Conservation (phyloP, 805 yeast species). For the Starmerella scarabaei region DNA sequence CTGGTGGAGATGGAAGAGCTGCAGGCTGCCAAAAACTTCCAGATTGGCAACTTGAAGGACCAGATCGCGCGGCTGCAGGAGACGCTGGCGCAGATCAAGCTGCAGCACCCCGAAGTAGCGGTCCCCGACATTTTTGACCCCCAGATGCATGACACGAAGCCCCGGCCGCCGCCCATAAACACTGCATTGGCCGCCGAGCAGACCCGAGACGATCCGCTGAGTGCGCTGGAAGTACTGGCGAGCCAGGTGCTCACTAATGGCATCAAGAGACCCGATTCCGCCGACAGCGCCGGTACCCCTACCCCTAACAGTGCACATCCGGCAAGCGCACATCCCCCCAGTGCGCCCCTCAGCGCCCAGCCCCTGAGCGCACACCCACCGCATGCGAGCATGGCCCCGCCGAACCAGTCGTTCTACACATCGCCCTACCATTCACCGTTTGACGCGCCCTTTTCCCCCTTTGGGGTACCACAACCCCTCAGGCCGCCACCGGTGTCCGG, state of each 20-base stretch:
- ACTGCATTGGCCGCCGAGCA: constrained; percentile 6
- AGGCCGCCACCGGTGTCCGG: constrained; percentile 25
- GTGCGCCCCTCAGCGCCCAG: not conserved
- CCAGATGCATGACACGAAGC: no score
- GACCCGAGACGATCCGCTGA: constrained; percentile 22
- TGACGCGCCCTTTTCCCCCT: constrained; percentile 16
- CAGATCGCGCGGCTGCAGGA: constrained; percentile 33
- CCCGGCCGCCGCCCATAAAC: constrained; percentile 18
- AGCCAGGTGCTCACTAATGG: constrained; percentile 35
- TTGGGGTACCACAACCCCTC: constrained; percentile 9
- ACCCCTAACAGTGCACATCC: not conserved
- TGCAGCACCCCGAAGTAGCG: not conserved
- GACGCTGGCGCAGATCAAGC: not conserved
- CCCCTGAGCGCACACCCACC: not conserved
- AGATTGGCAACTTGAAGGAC: constrained; percentile 32
- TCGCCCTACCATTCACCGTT: constrained; percentile 17
- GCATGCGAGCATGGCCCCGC: not conserved
- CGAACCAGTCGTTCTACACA: not conserved
- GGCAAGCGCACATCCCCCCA: not conserved
- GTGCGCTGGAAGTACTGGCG: constrained; percentile 43
- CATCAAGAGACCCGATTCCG: constrained; percentile 6
- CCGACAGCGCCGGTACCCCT: not conserved
- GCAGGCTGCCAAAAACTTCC: constrained; percentile 34
- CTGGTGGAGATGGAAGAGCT: constrained; percentile 35
- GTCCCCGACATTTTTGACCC: no score